phyloP scores from a whole-genome alignment of 371 early-diverging fungal genomes.

The Smittium culicis region DNA sequence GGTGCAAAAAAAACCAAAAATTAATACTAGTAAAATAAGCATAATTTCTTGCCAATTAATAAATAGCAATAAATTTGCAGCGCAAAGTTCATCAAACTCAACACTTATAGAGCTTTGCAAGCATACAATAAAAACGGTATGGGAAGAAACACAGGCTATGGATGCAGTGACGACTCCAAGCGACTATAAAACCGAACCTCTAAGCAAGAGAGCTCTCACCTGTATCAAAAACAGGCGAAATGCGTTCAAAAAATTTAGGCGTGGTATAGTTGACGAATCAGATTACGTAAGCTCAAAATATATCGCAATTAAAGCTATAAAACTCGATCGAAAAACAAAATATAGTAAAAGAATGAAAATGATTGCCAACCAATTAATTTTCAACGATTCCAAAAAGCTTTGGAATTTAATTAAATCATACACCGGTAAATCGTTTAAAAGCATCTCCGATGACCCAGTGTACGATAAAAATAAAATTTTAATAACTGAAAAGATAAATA shows the following conservation, averaged over 20 bases:
- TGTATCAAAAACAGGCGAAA: background rate
- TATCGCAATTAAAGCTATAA: background rate
- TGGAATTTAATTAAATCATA: background rate
- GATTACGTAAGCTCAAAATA: background rate
- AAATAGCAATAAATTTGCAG: too few species aligned
- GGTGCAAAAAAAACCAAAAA: too few species aligned
- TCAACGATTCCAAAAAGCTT: background rate
- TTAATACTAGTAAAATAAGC: too few species aligned
- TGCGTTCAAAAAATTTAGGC: background rate
- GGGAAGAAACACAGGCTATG: too few species aligned
- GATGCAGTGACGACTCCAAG: too few species aligned
- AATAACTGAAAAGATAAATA: background rate
- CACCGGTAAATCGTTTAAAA: background rate
- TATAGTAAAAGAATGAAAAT: background rate
- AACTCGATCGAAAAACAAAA: background rate
- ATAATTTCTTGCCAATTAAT: too few species aligned
- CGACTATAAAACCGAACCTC: too few species aligned
- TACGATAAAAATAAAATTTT: background rate
- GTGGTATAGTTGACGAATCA: background rate
- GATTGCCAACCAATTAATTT: background rate
- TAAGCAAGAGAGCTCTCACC: too few species aligned
- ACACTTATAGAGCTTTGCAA: too few species aligned
- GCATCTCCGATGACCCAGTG: background rate
- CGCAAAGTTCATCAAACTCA: too few species aligned
- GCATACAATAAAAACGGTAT: too few species aligned